Conservation (phyloP, 179 eudicot species). For the Silene noctiflora region DNA sequence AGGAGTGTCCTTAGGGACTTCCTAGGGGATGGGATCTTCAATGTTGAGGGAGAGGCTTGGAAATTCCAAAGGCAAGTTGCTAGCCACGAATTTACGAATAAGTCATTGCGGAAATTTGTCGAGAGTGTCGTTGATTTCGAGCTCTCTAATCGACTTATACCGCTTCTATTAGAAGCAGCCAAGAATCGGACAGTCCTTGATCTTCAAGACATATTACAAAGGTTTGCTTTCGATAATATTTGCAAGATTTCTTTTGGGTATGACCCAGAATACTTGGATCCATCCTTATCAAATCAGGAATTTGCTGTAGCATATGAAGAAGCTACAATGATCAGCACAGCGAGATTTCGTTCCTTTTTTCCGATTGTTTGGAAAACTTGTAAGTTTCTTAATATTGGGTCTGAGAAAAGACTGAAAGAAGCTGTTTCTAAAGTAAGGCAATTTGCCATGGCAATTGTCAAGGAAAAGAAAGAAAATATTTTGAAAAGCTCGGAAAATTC, state of each 20-base stretch:
- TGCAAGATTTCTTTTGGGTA: constrained; percentile 57
- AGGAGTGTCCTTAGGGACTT: constrained; percentile 31
- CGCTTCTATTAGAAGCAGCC: constrained; percentile 37
- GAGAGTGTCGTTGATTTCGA: constrained; percentile 46
- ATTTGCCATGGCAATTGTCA: constrained; percentile 39
- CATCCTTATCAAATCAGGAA: constrained; percentile 35
- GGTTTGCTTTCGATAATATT: constrained; percentile 57
- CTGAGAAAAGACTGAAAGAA: constrained; percentile 37
- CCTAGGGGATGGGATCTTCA: constrained; percentile 57
- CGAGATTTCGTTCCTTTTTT: constrained; percentile 30
- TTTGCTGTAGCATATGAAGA: constrained; percentile 34
- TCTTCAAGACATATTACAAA: constrained; percentile 48
- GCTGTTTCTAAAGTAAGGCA: constrained; percentile 31
- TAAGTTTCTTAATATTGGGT: constrained; percentile 38
- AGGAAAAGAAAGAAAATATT: constrained; percentile 33
- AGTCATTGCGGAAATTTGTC: constrained; percentile 39
- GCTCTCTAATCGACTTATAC: constrained; percentile 43
- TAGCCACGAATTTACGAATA: constrained; percentile 53
- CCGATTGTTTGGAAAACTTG: constrained; percentile 44
- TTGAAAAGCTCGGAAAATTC: constrained; percentile 21
- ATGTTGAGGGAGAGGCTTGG: constrained; percentile 48
- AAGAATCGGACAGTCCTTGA: constrained; percentile 37
- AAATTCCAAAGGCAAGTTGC: constrained; percentile 50
- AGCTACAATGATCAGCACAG: constrained; percentile 29
- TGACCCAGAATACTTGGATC: constrained; percentile 49